Percentiles rank a stretch among this genome's conserved stretches.
phyloP scores from a whole-genome alignment of 495 filamentous ascomycete genomes.

The Podospora comata region DNA sequence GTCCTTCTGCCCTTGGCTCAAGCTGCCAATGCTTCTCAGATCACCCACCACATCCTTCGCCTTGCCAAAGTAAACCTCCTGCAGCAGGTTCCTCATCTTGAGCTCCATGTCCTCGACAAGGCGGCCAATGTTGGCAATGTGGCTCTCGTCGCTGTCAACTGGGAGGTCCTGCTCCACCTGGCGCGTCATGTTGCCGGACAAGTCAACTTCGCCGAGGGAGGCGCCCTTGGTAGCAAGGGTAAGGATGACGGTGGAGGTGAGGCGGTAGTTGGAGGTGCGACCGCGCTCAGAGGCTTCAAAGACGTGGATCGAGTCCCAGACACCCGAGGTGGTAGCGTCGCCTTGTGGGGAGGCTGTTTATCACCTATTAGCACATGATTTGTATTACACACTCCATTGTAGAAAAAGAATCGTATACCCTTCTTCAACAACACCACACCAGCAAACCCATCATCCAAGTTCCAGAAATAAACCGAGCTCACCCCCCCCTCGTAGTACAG shows the following conservation, averaged over 20 bases:
- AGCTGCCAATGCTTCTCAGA: constrained; percentile 79
- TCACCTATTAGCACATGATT: constrained; percentile 1
- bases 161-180: constrained; percentile 89
- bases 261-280: constrained; percentile 90
- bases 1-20: constrained; percentile 84
- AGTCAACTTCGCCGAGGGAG: constrained; percentile 81
- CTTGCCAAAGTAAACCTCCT: constrained; percentile 99
- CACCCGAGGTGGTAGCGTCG: constrained; percentile 68
- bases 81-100: constrained; percentile 97
- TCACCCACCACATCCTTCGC: constrained; percentile 99
- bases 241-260: constrained; percentile 94
- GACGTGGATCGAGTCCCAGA: constrained; percentile 98
- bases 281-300: constrained; percentile 92
- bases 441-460: constrained; percentile 96
- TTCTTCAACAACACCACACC: constrained; percentile 96
- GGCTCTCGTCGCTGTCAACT: constrained; percentile 84
- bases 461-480: constrained; percentile 96
- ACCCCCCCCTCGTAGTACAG: constrained; percentile 98
- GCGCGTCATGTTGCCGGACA: constrained; percentile 95
- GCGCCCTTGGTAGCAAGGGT: constrained; percentile 70
- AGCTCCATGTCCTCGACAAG: constrained; percentile 99
- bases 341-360: constrained; percentile 31
- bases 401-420: constrained; percentile 48
- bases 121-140: constrained; percentile 91
- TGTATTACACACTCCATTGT: background rate